phyloP scores from a whole-genome alignment of 1,284 basidiomycete genomes.

The Leccinum ponderosum region DNA sequence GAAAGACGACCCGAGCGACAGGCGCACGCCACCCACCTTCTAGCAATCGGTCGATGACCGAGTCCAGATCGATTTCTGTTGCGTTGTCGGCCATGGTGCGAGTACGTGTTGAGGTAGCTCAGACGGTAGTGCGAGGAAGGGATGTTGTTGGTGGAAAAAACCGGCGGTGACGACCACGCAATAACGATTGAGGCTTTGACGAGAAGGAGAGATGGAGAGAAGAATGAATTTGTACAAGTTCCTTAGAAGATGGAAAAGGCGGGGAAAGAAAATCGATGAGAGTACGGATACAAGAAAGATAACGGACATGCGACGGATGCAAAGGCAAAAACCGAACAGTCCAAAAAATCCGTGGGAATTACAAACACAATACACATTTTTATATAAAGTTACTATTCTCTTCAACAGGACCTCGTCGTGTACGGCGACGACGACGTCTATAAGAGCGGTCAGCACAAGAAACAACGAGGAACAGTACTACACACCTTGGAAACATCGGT shows the following conservation, averaged over 20 bases:
- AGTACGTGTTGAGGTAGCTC: constrained; percentile 15
- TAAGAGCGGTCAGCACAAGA: constrained; percentile 8
- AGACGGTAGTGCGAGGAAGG: constrained; percentile 18
- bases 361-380: background rate
- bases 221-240: constrained; percentile 10
- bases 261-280: constrained; percentile 33
- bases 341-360: constrained; percentile 32
- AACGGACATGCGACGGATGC: constrained; percentile 34
- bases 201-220: constrained; percentile 5
- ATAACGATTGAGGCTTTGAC: constrained; percentile 22
- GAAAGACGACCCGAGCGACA: constrained; percentile 22
- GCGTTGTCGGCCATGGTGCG: constrained; percentile 58
- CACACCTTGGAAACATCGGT: constrained; percentile 74
- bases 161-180: constrained; percentile 13
- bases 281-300: constrained; percentile 33
- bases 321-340: constrained; percentile 37
- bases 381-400: background rate
- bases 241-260: constrained; percentile 15
- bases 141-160: constrained; percentile 28
- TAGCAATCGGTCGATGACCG: constrained; percentile 94
- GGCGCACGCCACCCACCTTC: constrained; percentile 76
- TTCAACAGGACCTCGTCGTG: constrained; percentile 14
- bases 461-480: constrained; percentile 7
- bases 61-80: constrained; percentile 95
- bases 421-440: constrained; percentile 44